phyloP scores from a whole-genome alignment of 495 filamentous ascomycete genomes.

The Aspergillus affinis region DNA sequence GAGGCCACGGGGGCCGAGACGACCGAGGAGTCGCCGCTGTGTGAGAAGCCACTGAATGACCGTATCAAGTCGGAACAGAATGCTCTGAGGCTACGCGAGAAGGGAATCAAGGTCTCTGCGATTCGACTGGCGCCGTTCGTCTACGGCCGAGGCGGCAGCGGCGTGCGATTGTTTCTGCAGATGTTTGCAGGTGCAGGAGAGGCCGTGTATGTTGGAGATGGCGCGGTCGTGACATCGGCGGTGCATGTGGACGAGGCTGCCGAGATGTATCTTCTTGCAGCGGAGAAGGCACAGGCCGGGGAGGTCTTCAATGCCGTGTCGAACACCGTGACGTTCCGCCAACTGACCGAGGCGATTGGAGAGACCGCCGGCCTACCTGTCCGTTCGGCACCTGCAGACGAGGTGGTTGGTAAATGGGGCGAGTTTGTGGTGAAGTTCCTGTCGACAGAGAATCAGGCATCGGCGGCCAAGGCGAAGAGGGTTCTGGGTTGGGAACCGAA shows the following conservation, averaged over 20 bases:
- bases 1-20: constrained; percentile 32
- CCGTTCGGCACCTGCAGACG: neutral
- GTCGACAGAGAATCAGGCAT: constrained; percentile 23
- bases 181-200: neutral
- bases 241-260: constrained; percentile 23
- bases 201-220: neutral
- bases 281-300: constrained; percentile 24
- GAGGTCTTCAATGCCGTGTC: constrained; percentile 31
- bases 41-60: constrained; percentile 19
- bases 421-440: constrained; percentile 24
- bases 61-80: constrained; percentile 27
- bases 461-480: constrained; percentile 31
- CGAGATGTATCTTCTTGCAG: constrained; percentile 36
- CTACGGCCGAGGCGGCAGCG: constrained; percentile 40
- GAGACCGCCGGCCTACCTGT: neutral
- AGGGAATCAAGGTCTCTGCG: constrained; percentile 30
- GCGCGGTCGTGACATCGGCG: neutral
- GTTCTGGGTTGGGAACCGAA: constrained; percentile 37
- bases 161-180: neutral
- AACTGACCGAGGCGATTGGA: constrained; percentile 21
- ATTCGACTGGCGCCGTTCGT: constrained; percentile 42
- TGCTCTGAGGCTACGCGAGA: constrained; percentile 19
- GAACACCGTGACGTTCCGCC: constrained; percentile 25
- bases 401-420: neutral
- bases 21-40: constrained; percentile 27